A percentile compares a stretch with the other conserved stretches of the same genome.
These are phyloP conservation scores for Dactylella cylindrospora DNA, from an alignment of 2,329 filamentous ascomycete genomes.

Conservation along the genomic window DNA sequence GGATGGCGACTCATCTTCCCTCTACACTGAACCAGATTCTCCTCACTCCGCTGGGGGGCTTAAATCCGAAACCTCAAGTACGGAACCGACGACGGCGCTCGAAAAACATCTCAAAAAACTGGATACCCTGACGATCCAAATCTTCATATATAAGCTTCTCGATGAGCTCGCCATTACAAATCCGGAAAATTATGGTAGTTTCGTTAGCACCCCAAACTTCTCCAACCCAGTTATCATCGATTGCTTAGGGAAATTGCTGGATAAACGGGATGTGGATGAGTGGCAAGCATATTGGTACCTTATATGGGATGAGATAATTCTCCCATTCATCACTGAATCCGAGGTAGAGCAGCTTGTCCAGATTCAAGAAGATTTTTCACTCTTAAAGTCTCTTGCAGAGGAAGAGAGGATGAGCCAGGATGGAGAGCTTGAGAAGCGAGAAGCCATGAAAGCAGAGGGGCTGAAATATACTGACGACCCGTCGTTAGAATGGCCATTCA, in stretches of 20 bases:
- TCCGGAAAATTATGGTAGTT: neutral
- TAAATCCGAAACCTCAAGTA: no score
- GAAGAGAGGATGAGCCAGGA: neutral
- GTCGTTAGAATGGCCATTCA: slow-evolving; percentile 3
- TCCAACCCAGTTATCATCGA: neutral
- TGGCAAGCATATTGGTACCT: slow-evolving; percentile 4
- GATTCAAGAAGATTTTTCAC: neutral
- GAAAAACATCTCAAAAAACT: slow-evolving; percentile 3
- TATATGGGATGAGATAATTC: slow-evolving; percentile 9
- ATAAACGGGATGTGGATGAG: neutral
- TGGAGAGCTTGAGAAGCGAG: neutral
- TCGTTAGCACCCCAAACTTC: neutral
- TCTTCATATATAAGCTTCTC: slow-evolving; percentile 16
- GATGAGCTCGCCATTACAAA: neutral
- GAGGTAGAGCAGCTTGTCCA: slow-evolving; percentile 5
- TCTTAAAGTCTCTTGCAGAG: neutral
- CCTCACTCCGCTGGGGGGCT: no score
- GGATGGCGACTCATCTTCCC: no score
- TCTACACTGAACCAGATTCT: neutral
- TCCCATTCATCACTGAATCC: slow-evolving; percentile 7
- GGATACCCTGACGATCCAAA: slow-evolving; percentile 6
- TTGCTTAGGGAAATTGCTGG: neutral
- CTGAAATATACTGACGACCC: slow-evolving; percentile 2
- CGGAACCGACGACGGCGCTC: no score
- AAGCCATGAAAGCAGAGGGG: neutral